These are phyloP conservation scores for Pisolithus sp. DNA, from an alignment of 768 basidiomycete species.

Conservation along the genomic window DNA sequence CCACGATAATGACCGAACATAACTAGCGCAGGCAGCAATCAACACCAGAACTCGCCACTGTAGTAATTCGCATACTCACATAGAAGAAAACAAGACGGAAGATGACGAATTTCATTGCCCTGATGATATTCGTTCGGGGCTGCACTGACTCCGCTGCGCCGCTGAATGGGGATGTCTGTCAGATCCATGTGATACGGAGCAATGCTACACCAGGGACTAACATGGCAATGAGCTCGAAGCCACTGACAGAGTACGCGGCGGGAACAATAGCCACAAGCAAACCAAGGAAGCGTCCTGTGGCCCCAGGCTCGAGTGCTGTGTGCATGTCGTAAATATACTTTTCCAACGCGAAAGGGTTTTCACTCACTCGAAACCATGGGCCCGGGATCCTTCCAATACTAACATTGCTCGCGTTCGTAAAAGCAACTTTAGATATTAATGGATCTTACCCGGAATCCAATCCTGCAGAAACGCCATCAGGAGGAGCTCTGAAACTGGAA, in stretches of 20 bases:
- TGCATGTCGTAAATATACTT: neutral
- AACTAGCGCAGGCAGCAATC: constrained; percentile 10
- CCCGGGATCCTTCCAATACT: constrained; percentile 21
- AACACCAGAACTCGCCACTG: neutral
- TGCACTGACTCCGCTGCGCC: constrained; percentile 73
- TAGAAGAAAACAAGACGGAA: constrained; percentile 55
- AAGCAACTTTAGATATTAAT: neutral
- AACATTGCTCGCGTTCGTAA: neutral
- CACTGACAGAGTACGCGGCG: constrained; percentile 67
- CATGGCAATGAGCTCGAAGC: constrained; percentile 71
- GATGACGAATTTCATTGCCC: constrained; percentile 71
- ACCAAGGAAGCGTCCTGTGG: constrained; percentile 16
- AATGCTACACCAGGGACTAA: constrained; percentile 28
- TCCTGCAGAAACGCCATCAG: constrained; percentile 7
- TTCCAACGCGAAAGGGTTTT: neutral
- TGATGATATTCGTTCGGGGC: constrained; percentile 73
- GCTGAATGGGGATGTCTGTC: constrained; percentile 26
- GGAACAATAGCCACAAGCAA: constrained; percentile 16
- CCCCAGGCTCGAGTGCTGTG: constrained; percentile 16
- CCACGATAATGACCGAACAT: constrained; percentile 42
- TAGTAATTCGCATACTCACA: neutral
- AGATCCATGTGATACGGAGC: constrained; percentile 8
- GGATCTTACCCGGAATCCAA: constrained; percentile 12
- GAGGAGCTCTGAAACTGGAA: constrained; percentile 17
- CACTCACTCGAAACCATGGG: constrained; percentile 19